Percentiles rank a stretch among this genome's conserved stretches.
phyloP scores from a whole-genome alignment of 2,329 filamentous ascomycete genomes.

The Diaporthe citriasiana region DNA sequence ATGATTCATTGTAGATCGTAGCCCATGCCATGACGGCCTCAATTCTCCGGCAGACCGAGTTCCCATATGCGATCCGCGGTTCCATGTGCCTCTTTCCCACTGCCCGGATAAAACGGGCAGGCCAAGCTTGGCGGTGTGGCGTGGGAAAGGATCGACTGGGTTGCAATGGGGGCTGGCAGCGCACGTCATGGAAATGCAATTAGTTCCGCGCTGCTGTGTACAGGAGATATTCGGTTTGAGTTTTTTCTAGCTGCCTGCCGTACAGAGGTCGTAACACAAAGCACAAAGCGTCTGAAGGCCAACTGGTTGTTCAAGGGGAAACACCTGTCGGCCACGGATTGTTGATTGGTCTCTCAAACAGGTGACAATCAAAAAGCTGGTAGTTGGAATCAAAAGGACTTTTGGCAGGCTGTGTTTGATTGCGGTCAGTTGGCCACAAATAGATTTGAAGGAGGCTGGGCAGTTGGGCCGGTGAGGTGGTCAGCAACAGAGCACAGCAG shows the following conservation, averaged over 20 bases:
- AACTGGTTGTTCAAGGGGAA: not conserved
- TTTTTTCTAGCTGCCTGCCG: not conserved
- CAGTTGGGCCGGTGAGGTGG: constrained; percentile 10
- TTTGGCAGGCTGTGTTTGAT: constrained; percentile 17
- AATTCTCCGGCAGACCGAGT: constrained; percentile 11
- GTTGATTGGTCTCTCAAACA: not conserved
- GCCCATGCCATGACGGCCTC: constrained; percentile 13
- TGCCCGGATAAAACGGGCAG: constrained; percentile 18
- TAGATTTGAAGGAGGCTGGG: constrained; percentile 30
- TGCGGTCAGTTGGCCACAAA: not conserved
- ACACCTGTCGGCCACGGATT: not conserved
- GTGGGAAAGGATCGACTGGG: constrained; percentile 7
- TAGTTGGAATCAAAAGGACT: not conserved
- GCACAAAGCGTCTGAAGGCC: constrained; percentile 5
- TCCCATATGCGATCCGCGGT: not conserved
- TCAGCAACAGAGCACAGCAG: constrained; percentile 6
- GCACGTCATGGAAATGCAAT: constrained; percentile 16
- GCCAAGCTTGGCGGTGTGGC: constrained; percentile 23
- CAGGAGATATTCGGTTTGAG: not conserved
- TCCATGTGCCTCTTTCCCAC: constrained; percentile 4
- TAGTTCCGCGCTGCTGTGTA: not conserved
- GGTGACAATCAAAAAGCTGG: not conserved
- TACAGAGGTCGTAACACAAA: not conserved
- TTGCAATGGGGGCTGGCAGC: constrained; percentile 18
- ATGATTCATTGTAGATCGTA: constrained; percentile 33